phyloP scores from a whole-genome alignment of 2,329 filamentous ascomycete species.

The Verticillium nonalfalfae region DNA sequence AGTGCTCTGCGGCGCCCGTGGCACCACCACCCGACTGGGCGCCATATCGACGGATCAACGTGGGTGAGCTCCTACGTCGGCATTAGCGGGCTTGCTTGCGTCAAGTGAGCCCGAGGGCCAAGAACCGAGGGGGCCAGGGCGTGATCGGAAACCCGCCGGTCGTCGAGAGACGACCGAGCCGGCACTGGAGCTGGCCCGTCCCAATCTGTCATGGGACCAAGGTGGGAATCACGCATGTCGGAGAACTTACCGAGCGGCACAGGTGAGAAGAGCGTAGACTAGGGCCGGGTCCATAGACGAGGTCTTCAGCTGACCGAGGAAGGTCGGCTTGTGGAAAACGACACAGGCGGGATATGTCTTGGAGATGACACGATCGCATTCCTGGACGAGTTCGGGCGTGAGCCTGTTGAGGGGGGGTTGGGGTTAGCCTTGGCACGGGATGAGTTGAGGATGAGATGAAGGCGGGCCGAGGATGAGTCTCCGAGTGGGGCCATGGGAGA shows the following conservation, averaged over 20 bases:
- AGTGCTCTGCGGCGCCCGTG: constrained; percentile 50
- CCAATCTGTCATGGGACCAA: too few relatives aligned
- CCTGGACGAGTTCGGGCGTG: constrained; percentile 50
- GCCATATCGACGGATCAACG: constrained; percentile 52
- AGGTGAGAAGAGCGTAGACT: constrained; percentile 51
- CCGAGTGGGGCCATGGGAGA: not conserved
- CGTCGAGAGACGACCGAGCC: constrained; percentile 1
- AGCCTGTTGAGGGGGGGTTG: constrained; percentile 24
- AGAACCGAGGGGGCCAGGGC: not conserved
- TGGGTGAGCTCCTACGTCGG: constrained; percentile 42
- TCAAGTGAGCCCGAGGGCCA: not conserved
- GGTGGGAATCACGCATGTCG: not conserved
- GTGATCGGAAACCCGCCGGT: constrained; percentile 1
- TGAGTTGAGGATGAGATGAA: not conserved
- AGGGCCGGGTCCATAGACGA: constrained; percentile 48
- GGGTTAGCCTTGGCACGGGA: constrained; percentile 14
- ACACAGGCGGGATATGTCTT: constrained; percentile 57
- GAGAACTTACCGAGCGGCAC: constrained; percentile 47
- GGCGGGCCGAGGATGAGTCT: not conserved
- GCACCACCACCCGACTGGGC: constrained; percentile 33
- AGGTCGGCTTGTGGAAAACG: constrained; percentile 57
- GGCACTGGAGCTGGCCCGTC: not conserved
- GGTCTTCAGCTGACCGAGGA: constrained; percentile 54
- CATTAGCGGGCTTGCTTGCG: not conserved
- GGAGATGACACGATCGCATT: constrained; percentile 55